phyloP scores from a whole-genome alignment of 176 grass and related monocot species.

The Canna indica region DNA sequence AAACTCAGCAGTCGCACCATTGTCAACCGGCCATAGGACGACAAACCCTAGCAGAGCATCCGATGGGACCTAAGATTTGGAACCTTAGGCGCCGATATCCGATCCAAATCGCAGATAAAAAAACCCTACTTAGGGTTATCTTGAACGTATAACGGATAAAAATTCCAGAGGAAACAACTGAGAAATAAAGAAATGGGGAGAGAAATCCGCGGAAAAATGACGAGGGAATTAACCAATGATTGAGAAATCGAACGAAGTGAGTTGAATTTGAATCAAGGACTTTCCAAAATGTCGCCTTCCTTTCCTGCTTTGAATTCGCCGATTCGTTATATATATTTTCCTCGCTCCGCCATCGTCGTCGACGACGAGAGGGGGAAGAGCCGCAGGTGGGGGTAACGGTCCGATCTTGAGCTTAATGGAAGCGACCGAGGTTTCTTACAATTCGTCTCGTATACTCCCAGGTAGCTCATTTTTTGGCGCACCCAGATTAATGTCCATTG shows the following conservation, averaged over 20 bases:
- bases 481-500: no score
- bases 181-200: not conserved
- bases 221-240: not conserved
- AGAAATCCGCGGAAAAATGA: not conserved
- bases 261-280: not conserved
- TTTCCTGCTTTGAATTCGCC: not conserved
- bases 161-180: not conserved
- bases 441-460: not conserved
- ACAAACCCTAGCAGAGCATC: not conserved
- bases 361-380: not conserved
- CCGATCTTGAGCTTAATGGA: not conserved
- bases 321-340: not conserved
- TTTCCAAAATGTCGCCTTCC: not conserved
- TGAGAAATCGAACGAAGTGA: not conserved
- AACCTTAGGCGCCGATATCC: not conserved
- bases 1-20: constrained; percentile 95
- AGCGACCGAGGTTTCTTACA: not conserved
- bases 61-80: not conserved
- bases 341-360: not conserved
- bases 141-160: not conserved
- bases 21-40: constrained; percentile 9
- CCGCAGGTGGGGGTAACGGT: not conserved
- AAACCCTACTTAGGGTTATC: not conserved
- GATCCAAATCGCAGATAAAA: not conserved
- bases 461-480: not conserved